Base-by-base conservation (phyloP, 805 yeast species). In the Priceomyces medius region DNA sequence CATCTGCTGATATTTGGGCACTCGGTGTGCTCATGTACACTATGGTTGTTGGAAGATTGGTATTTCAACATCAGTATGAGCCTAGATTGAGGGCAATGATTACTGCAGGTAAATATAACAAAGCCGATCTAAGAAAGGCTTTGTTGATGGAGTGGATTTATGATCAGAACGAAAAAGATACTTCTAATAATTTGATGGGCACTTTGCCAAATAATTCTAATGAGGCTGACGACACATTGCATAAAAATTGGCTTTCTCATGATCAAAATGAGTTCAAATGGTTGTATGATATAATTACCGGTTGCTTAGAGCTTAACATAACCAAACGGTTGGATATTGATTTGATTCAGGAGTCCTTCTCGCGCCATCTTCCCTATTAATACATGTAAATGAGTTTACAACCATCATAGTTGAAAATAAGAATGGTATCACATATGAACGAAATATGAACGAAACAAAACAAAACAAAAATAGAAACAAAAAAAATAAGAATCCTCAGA, bases 1-100 rank as follows among this genome's bases (percentile, higher is more conserved):
- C 86, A 2, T 66, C 79, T 29, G 83, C 90, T 1, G 98, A 90
- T 63, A 74, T 87, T 4, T 90, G 97, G 97, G 95, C 97, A 0
- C 72, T 86, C 34, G 98, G 97, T 3, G 86, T 89, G 0, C 64
- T 85, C 47, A 51, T 84, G 3, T 89, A 79, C 59, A 81, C 95
- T 1, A 76, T 88, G 78, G 62, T 82, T 20, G 75, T 80, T 18
- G 90, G 95, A 0, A 77, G 74, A 47, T 61, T 90, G 38, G 97
- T 97, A 1, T 90, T 90, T 64, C 81, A 80, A 45, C 96, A 89
- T 56, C 77, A 77, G n/a, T 85, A 81, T 58, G 89, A 86, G 52
- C 95, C 96, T 8, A 68, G 89, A 47, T 67, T 90, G 46, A 74
- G 88, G 31, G 79, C 85, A 9, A 75, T 80, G 69, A 90, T 90